Base-by-base conservation (phyloP, 2,329 filamentous ascomycete genomes). In the Fusarium sp. region DNA sequence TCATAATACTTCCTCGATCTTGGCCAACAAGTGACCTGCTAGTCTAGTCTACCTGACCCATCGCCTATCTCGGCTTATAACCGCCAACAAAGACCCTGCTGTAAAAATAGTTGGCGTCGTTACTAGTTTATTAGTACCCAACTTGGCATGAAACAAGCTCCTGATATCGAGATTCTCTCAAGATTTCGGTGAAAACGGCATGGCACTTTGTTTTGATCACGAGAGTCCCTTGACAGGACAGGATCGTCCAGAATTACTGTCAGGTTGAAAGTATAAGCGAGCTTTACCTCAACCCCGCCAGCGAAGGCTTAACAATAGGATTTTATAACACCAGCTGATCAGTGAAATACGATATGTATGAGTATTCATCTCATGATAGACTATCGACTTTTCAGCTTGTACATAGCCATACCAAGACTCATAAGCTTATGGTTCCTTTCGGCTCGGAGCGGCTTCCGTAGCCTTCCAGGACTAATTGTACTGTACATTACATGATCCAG, bases 361-460 rank as follows among this genome's bases (percentile, higher is more conserved):
- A 37, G 28, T 61, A 25, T 30, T 19, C 56, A 45, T 60, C 49
- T 49, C 34, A 25, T 62, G 42, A 55, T 51, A 62, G 50, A 30
- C 13, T 39, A 31, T 43, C 25, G n/a, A 48, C 18, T 42, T n/a
- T 23, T 46, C 23, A 31, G 44, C 10, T 7, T 30, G 39, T 31
- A 25, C 23, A 25, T 25, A 37, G 18, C 34, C 34, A n/a, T 37
- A 30, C 28, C 31, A 28, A 48, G 30, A 63, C 44, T 12, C 34
- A 43, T 46, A 45, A 62, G 39, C 54, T 57, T 51, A 69, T 54
- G 53, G 28, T 44, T n/a, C 39, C 58, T 48, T 55, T 69, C 67
- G 59, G 63, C 50, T 69, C 64, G 64, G 68, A 48, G 49, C 55
- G 55, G 58, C 21, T 67, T 49, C 57, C 52, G 48, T 53, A 31